These are phyloP conservation scores for Mycena citricolor DNA, from an alignment of 1,284 basidiomycete species.

Conservation along the genomic window DNA sequence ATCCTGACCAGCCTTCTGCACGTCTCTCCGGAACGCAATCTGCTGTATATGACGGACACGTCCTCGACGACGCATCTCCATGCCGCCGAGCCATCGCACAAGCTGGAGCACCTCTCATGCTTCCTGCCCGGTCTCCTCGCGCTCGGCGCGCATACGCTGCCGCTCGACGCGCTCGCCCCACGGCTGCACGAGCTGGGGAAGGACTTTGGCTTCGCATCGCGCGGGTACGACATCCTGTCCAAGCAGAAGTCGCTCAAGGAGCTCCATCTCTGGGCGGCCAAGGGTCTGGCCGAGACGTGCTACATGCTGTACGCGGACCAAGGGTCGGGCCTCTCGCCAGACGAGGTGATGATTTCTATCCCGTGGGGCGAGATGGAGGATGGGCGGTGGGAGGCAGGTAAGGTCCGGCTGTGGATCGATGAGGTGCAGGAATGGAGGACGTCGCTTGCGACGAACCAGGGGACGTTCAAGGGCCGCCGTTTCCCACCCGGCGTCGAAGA, in stretches of 20 bases:
- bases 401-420: conserved; percentile 48
- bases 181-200: conserved; percentile 38
- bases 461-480: conserved; percentile 43
- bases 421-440: conserved; percentile 37
- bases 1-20: conserved; percentile 67
- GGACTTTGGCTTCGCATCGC: conserved; percentile 38
- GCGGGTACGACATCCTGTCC: conserved; percentile 36
- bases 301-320: conserved; percentile 65
- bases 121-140: conserved; percentile 79
- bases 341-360: conserved; percentile 36
- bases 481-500: conserved; percentile 54
- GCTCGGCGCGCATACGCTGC: conserved; percentile 64
- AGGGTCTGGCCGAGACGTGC: conserved; percentile 67
- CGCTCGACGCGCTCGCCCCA: conserved; percentile 51
- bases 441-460: conserved; percentile 41
- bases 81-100: conserved; percentile 44
- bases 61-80: conserved; percentile 28
- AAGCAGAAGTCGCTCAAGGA: conserved; percentile 45
- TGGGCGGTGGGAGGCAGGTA: conserved; percentile 22
- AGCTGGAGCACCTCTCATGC: conserved; percentile 75
- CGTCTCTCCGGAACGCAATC: conserved; percentile 59
- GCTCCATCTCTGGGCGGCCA: conserved; percentile 64
- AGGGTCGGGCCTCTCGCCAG: conserved; percentile 59
- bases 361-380: conserved; percentile 18
- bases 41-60: conserved; percentile 72